These are phyloP conservation scores for Berberis vulgaris DNA, from an alignment of 164 flowering plant species.

Conservation along the genomic window DNA sequence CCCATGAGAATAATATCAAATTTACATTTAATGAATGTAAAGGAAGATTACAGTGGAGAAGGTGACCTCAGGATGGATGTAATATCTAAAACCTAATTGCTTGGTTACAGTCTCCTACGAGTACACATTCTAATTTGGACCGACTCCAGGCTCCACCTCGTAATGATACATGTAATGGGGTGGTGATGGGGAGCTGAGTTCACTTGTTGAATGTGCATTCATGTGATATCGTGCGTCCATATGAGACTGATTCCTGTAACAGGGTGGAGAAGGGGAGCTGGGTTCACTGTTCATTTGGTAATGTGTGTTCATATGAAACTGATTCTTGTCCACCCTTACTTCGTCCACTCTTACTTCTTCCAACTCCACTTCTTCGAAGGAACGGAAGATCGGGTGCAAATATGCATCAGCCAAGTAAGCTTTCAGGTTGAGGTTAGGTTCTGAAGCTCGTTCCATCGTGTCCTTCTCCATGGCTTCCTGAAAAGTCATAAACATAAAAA, in stretches of 20 bases:
- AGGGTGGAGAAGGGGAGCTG: slow-evolving; percentile 52
- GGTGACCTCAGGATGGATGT: too few species aligned
- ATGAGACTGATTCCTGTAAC: slow-evolving; percentile 28
- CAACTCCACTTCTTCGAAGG: slow-evolving; percentile 58
- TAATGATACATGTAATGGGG: slow-evolving; percentile 33
- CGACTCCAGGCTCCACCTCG: slow-evolving; percentile 15
- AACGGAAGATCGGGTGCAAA: slow-evolving; percentile 80
- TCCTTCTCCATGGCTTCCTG: slow-evolving; percentile 98
- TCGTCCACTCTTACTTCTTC: slow-evolving; percentile 37
- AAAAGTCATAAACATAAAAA: neutral
- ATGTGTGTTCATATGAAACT: slow-evolving; percentile 23
- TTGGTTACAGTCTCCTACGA: too few species aligned
- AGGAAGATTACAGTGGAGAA: too few species aligned
- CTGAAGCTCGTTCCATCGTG: slow-evolving; percentile 42
- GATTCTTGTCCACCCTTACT: slow-evolving; percentile 50
- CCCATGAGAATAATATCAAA: too few species aligned
- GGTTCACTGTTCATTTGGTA: slow-evolving; percentile 22
- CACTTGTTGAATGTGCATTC: neutral
- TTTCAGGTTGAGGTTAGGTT: slow-evolving; percentile 52
- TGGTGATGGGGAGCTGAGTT: too few species aligned
- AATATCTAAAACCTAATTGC: too few species aligned
- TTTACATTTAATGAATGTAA: too few species aligned
- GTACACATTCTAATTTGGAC: neutral
- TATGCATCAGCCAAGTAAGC: slow-evolving; percentile 82
- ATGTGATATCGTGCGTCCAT: neutral